These are phyloP conservation scores for Euptelea pleiosperma DNA, from an alignment of 164 flowering plant genomes.

Conservation along the genomic window DNA sequence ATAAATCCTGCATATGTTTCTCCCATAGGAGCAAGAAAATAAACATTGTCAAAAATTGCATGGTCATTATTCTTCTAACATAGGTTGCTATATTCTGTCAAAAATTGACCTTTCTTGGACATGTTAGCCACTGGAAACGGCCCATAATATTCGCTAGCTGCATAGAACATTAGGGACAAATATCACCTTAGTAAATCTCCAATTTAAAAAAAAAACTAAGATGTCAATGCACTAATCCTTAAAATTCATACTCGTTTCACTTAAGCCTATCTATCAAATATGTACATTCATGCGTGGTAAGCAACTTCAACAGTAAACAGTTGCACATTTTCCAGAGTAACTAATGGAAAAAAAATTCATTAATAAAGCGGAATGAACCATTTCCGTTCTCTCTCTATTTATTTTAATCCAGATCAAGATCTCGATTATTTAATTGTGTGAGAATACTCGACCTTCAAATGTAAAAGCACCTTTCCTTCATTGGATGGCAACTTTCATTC, in stretches of 20 bases:
- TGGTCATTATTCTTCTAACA: neutral
- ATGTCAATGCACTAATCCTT: neutral
- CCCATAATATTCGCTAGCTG: slow-evolving; percentile 92
- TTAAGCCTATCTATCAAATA: too few species aligned
- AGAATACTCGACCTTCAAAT: neutral
- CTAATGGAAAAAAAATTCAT: neutral
- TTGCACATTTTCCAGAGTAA: neutral
- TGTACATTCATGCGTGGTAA: too few species aligned
- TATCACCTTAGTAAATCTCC: neutral
- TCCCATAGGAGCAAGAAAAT: slow-evolving; percentile 5
- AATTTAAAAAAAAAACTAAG: too few species aligned
- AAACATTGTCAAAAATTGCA: neutral
- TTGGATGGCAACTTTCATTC: too few species aligned
- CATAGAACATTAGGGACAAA: slow-evolving; percentile 20
- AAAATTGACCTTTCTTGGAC: slow-evolving; percentile 78
- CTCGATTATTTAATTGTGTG: neutral
- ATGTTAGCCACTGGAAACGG: slow-evolving; percentile 85
- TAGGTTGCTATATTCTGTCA: neutral
- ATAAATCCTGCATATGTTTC: slow-evolving; percentile 61
- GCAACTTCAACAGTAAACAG: too few species aligned
- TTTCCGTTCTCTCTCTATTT: too few species aligned
- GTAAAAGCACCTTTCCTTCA: too few species aligned
- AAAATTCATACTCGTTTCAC: neutral
- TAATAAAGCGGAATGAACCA: neutral
- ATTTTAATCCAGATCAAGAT: neutral